Evolutionary conservation across 208 protist species (phyloP).

Genomic region (Leishmania turanica): DNA sequence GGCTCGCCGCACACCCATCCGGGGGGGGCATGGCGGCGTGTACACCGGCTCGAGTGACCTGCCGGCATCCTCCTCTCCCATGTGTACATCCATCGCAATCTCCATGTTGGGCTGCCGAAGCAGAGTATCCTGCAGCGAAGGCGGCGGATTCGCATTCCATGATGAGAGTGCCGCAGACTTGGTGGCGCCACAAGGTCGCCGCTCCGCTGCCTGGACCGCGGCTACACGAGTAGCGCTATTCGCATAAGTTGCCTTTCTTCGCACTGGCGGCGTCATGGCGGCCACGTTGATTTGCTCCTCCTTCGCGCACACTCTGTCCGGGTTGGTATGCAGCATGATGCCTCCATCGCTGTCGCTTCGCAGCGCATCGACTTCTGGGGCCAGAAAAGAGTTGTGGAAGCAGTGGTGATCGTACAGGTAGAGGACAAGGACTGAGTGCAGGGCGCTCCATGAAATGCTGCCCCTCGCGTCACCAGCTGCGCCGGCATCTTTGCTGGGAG

Average conservation of each 20-base stretch:
- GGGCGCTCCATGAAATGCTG: constrained; percentile 9
- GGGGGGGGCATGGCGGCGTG: neutral
- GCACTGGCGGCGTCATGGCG: neutral
- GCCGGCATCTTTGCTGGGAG: neutral
- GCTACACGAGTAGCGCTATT: neutral
- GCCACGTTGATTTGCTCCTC: neutral
- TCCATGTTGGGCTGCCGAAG: neutral
- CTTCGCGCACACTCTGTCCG: neutral
- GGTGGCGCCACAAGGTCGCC: neutral
- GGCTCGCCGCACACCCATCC: neutral
- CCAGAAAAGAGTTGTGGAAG: constrained; percentile 26
- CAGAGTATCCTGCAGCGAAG: neutral
- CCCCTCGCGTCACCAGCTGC: neutral
- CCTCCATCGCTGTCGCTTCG: neutral
- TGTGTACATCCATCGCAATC: neutral
- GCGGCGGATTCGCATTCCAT: neutral
- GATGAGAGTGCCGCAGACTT: neutral
- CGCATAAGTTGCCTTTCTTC: neutral
- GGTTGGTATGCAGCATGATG: neutral
- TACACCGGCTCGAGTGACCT: neutral
- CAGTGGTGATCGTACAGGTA: constrained; percentile 14
- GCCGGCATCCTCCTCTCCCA: neutral
- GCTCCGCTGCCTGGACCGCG: neutral
- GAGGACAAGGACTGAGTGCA: constrained; percentile 20
- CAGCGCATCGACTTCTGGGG: constrained; percentile 9